These are phyloP conservation scores for Apiotrichum sp. DNA, from an alignment of 1,284 basidiomycete species.

Conservation along the genomic window DNA sequence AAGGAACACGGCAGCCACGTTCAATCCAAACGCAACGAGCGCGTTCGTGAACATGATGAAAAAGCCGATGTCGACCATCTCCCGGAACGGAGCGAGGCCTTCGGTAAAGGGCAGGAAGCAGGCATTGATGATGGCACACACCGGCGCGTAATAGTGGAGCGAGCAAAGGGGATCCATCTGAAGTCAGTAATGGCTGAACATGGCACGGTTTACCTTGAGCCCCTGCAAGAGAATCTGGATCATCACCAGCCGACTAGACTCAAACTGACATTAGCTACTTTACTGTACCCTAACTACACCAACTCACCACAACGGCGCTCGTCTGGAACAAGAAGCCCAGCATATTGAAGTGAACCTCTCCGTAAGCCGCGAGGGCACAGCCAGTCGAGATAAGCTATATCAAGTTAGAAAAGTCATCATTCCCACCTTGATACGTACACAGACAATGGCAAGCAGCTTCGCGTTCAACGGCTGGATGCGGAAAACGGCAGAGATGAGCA, in stretches of 20 bases:
- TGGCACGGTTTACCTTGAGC: slow-evolving; percentile 29
- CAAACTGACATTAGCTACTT: slow-evolving; percentile 27
- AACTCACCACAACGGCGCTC: slow-evolving; percentile 58
- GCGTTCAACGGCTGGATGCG: slow-evolving; percentile 76
- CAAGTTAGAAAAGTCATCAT: not conserved
- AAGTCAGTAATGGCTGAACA: not conserved
- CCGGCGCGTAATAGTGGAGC: slow-evolving; percentile 89
- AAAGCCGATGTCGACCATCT: slow-evolving; percentile 64
- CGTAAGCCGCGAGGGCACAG: slow-evolving; percentile 70
- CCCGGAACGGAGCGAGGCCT: slow-evolving; percentile 79
- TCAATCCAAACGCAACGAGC: slow-evolving; percentile 79
- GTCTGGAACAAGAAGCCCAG: slow-evolving; percentile 79
- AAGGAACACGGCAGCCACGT: slow-evolving; percentile 86
- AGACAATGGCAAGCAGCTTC: slow-evolving; percentile 70
- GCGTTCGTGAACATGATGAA: slow-evolving; percentile 75
- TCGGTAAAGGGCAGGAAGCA: slow-evolving; percentile 80
- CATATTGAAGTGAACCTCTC: slow-evolving; percentile 78
- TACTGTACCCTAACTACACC: slow-evolving; percentile 24
- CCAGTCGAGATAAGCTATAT: slow-evolving; percentile 75
- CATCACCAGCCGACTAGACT: slow-evolving; percentile 71
- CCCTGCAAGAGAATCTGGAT: slow-evolving; percentile 58
- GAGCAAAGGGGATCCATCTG: slow-evolving; percentile 95
- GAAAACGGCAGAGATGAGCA: slow-evolving; percentile 84
- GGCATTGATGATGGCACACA: slow-evolving; percentile 80
- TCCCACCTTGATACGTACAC: slow-evolving; percentile 43